A percentile compares a stretch with the other conserved stretches of the same genome.
Evolutionary conservation across 163 green algal genomes (phyloP).

Genomic region (Scenedesmus sp.): DNA sequence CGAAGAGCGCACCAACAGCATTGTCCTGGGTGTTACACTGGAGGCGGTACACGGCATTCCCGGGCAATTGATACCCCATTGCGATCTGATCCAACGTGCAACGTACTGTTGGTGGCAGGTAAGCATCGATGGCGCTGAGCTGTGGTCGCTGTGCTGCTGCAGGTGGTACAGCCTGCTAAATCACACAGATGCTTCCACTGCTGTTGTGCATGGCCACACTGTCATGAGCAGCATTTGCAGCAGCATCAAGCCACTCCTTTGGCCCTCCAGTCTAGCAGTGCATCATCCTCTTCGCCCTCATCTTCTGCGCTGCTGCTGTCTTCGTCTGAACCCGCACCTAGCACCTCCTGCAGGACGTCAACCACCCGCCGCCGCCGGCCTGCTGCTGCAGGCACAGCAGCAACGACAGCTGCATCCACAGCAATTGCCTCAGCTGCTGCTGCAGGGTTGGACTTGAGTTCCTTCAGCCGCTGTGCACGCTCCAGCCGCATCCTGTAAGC

Average conservation of each 20-base stretch:
- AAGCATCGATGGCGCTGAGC: background rate
- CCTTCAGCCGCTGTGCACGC: constrained; percentile 22
- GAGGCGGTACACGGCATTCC: background rate
- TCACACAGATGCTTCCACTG: background rate
- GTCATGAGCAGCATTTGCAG: background rate
- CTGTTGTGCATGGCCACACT: background rate
- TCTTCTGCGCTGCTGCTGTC: constrained; percentile 20
- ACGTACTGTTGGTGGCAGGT: background rate
- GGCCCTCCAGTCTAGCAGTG: constrained; percentile 41
- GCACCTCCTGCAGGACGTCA: constrained; percentile 46
- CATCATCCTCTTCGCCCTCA: constrained; percentile 18
- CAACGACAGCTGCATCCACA: constrained; percentile 30
- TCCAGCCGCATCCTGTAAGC: constrained; percentile 29
- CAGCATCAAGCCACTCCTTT: constrained; percentile 30
- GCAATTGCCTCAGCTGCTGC: background rate
- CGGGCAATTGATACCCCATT: background rate
- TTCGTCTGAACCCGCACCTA: background rate
- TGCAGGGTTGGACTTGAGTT: background rate
- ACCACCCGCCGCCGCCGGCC: constrained; percentile 22
- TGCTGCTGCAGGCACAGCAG: constrained; percentile 1
- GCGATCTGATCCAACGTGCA: background rate
- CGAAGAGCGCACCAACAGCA: background rate
- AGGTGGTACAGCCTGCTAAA: background rate
- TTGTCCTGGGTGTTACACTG: background rate
- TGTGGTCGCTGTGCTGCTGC: too few relatives aligned